These are phyloP conservation scores for Trichoderma sp. DNA, from an alignment of 2,329 filamentous ascomycete species.

Conservation along the genomic window DNA sequence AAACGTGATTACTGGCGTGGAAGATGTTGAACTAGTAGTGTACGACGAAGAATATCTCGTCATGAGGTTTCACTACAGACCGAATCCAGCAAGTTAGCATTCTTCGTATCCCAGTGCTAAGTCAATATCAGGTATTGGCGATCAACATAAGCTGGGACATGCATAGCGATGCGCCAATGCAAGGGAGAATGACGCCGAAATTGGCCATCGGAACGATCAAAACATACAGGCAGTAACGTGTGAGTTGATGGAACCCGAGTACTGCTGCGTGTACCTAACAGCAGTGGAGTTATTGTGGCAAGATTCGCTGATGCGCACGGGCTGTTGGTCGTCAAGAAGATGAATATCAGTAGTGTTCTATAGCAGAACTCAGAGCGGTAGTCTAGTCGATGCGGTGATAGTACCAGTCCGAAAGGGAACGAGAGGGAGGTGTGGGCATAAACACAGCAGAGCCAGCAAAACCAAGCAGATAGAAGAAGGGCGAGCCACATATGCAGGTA, in stretches of 20 bases:
- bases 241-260: background rate
- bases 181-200: constrained; percentile 21
- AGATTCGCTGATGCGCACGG: constrained; percentile 22
- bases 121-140: background rate
- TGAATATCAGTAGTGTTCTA: constrained; percentile 23
- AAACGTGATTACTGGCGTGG: background rate
- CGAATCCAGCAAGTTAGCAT: constrained; percentile 16
- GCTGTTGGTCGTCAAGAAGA: constrained; percentile 26
- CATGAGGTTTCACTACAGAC: constrained; percentile 6
- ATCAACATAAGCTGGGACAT: constrained; percentile 12
- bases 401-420: background rate
- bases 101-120: constrained; percentile 2
- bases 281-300: constrained; percentile 11
- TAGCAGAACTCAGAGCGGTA: background rate
- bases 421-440: constrained; percentile 1
- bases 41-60: constrained; percentile 1
- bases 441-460: background rate
- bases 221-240: constrained; percentile 13
- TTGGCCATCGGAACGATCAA: constrained; percentile 15
- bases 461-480: constrained; percentile 19
- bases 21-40: background rate
- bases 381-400: background rate
- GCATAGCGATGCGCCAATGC: constrained; percentile 14
- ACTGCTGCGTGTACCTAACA: background rate
- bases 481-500: constrained; percentile 24